Conservation (phyloP, 2,329 filamentous ascomycete species). For the Aspergillus pseudoglaucus region DNA sequence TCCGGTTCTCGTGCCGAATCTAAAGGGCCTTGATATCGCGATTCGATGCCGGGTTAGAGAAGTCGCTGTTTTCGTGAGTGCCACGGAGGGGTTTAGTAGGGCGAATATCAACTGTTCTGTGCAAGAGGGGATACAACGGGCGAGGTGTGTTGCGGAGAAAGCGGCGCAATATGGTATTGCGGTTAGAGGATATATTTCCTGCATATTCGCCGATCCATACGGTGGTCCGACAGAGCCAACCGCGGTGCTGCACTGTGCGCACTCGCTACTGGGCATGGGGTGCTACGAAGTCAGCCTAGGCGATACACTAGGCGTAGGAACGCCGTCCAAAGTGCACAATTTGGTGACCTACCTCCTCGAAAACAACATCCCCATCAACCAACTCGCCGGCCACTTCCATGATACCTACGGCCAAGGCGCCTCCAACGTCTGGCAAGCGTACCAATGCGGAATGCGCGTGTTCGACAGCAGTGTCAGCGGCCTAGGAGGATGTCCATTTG, state of each 20-base stretch:
- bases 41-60: conserved; percentile 33
- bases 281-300: conserved; percentile 86
- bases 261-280: conserved; percentile 70
- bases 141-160: conserved; percentile 23
- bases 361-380: conserved; percentile 57
- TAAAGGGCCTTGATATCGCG: conserved; percentile 52
- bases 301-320: conserved; percentile 88
- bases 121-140: conserved; percentile 30
- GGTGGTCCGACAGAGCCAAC: conserved; percentile 49
- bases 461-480: conserved; percentile 78
- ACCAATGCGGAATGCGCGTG: conserved; percentile 69
- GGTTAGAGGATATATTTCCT: conserved; percentile 26
- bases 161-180: conserved; percentile 11
- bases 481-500: conserved; percentile 77
- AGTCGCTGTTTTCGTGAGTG: conserved; percentile 38
- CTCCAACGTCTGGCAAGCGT: conserved; percentile 71
- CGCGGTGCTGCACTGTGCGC: conserved; percentile 44
- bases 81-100: conserved; percentile 38
- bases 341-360: conserved; percentile 17
- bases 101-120: conserved; percentile 39
- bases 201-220: conserved; percentile 41
- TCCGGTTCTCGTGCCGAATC: conserved; percentile 38
- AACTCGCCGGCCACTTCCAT: conserved; percentile 79
- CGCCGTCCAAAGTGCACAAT: conserved; percentile 36
- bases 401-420: conserved; percentile 82